Percentiles rank a stretch among this genome's conserved stretches.
Evolutionary conservation across 495 filamentous ascomycete genomes (phyloP).

Genomic region (Filosporella fistucella): DNA sequence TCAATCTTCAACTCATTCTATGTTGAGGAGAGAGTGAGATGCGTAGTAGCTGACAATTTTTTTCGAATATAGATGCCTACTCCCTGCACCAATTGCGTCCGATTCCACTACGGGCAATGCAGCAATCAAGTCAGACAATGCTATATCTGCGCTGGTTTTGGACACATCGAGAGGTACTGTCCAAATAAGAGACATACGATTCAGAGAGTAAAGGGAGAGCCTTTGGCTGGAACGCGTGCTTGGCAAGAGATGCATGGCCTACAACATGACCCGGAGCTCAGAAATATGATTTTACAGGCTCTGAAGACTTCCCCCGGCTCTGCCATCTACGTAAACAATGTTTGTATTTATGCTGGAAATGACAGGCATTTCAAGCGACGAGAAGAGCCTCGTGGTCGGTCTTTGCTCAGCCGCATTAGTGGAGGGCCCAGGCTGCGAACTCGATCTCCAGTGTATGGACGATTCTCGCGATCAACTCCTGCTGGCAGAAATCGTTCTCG

Average conservation of each 20-base stretch:
- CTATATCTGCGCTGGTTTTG: constrained; percentile 1
- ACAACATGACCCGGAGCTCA: constrained; percentile 8
- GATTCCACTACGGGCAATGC: constrained; percentile 17
- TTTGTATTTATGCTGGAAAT: constrained; percentile 16
- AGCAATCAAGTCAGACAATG: constrained; percentile 5
- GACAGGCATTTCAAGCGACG: background rate
- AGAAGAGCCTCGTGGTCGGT: constrained; percentile 4
- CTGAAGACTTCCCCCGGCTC: constrained; percentile 14
- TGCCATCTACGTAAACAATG: constrained; percentile 9
- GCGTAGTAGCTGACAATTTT: background rate
- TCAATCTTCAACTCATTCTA: too few species aligned
- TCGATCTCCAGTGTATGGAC: too few species aligned
- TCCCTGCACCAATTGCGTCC: constrained; percentile 15
- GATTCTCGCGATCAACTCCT: too few species aligned
- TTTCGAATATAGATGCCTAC: constrained; percentile 8
- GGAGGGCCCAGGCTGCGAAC: too few species aligned
- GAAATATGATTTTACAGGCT: constrained; percentile 5
- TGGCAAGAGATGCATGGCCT: constrained; percentile 14
- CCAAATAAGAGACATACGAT: background rate
- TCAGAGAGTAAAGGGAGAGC: background rate
- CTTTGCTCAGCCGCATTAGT: too few species aligned
- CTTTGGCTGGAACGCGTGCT: constrained; percentile 9
- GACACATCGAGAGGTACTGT: constrained; percentile 17
- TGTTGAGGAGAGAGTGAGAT: too few species aligned
- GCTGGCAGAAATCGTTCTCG: too few species aligned